Base-by-base conservation (phyloP, 768 basidiomycete species). In the Paxillus rubicundulus region DNA sequence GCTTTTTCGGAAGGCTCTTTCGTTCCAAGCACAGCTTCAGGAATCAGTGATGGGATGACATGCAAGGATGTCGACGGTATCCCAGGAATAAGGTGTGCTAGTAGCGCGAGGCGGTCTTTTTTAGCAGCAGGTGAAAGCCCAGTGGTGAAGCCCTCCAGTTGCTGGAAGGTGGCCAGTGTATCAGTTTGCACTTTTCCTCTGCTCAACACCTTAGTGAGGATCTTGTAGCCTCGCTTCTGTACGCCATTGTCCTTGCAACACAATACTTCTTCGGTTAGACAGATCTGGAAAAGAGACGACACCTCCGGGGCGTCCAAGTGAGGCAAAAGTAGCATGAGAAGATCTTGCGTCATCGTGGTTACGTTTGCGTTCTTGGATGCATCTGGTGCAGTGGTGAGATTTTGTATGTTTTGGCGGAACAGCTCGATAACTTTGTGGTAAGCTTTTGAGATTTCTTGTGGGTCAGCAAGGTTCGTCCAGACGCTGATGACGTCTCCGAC, bases 1-100 rank as follows among this genome's bases (percentile, higher is more conserved):
- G 94, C 86, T 63, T 91, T 93, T 67, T 94, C 93, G 32, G 96
- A 96, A 3, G 94, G 91, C 66, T 99, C 96, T 68, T 99, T 99
- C 12, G 95, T 98, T 2, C 91, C 93, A 24, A 99, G 74, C 9
- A 98, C 89, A 13, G 89, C 91, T 72, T 99, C 97, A 3, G 96
- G 92, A 42, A 98, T 87, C 20, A 98, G 74, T 2, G 87, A 85
- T 2, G 93, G 89, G 45, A 99, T 85, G 45, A 96, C 71, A 59
- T 97, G 89, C 59, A 98, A 71, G 17, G 84, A 78, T 5, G 82
- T 80, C 1, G 85, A 69, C 0, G 91, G 85, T 30, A 98, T 78
- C 20, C 70, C 68, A 9, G 82, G 77, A 28, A 98, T 75, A 39
- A 98, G 77, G 1, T 79, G 74, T 3, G 85, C 68, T 42, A 98